Evolutionary conservation across 441 rosid species (phyloP).

Genomic region (Erysimum cheiri): DNA sequence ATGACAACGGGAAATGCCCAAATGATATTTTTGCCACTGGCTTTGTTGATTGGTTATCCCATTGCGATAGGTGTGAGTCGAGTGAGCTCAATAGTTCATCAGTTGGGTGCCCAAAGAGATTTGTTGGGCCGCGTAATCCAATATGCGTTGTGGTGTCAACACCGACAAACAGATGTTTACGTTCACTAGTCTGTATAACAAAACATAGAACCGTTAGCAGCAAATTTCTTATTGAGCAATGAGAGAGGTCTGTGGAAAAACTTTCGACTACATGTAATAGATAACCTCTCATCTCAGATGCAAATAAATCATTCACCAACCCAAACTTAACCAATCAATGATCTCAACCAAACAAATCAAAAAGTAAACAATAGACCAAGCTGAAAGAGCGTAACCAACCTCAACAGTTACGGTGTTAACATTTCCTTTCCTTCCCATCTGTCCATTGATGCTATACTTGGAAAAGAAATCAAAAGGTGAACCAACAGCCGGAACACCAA

Average conservation of each 20-base stretch:
- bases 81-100: conserved; percentile 68
- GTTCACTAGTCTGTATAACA: conserved; percentile 58
- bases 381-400: conserved; percentile 54
- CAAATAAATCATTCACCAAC: not conserved
- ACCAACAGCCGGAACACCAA: conserved; percentile 75
- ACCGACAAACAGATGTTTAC: conserved; percentile 80
- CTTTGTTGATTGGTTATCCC: conserved; percentile 66
- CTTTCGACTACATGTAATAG: not conserved
- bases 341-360: conserved; percentile 16
- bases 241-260: not conserved
- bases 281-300: not conserved
- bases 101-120: conserved; percentile 93
- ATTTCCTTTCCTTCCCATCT: conserved; percentile 58
- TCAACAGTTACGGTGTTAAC: conserved; percentile 74
- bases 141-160: conserved; percentile 78
- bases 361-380: conserved; percentile 1
- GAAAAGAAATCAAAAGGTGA: conserved; percentile 80
- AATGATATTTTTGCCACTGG: conserved; percentile 80
- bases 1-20: conserved; percentile 94
- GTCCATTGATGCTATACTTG: conserved; percentile 81
- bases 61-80: conserved; percentile 72
- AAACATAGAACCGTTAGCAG: conserved; percentile 39
- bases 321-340: not conserved
- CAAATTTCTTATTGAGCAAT: not conserved
- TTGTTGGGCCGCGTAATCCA: conserved; percentile 91